phyloP scores from a whole-genome alignment of 2,329 filamentous ascomycete species.

The Penicillium sp. region DNA sequence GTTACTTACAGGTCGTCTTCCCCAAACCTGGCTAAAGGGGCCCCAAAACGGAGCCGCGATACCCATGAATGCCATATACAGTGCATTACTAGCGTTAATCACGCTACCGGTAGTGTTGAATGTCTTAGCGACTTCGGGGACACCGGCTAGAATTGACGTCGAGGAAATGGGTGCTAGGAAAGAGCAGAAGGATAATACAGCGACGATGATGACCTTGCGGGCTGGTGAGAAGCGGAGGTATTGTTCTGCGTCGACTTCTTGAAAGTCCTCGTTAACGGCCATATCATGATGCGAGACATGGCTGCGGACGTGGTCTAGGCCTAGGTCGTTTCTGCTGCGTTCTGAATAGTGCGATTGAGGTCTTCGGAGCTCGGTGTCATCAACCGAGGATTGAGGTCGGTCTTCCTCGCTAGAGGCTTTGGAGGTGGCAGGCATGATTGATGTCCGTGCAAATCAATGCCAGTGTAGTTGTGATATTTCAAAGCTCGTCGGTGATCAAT shows the following conservation, averaged over 20 bases:
- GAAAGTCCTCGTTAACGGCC: slow-evolving; percentile 33
- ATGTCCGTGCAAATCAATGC: background rate
- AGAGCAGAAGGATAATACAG: slow-evolving; percentile 71
- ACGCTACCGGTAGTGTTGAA: slow-evolving; percentile 68
- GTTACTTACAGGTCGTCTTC: slow-evolving; percentile 56
- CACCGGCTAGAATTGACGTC: slow-evolving; percentile 71
- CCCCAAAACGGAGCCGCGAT: slow-evolving; percentile 71
- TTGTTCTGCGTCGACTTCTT: slow-evolving; percentile 52
- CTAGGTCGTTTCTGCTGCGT: slow-evolving; percentile 15
- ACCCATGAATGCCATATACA: slow-evolving; percentile 76
- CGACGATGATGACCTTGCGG: slow-evolving; percentile 68
- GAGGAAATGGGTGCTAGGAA: slow-evolving; percentile 76
- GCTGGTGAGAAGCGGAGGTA: slow-evolving; percentile 65
- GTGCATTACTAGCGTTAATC: slow-evolving; percentile 73
- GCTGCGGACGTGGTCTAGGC: slow-evolving; percentile 34
- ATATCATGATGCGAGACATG: slow-evolving; percentile 37
- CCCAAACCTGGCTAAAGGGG: slow-evolving; percentile 68
- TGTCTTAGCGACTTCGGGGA: slow-evolving; percentile 70
- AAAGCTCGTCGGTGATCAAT: too few species aligned
- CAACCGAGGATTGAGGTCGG: slow-evolving; percentile 3
- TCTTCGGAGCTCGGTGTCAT: slow-evolving; percentile 11
- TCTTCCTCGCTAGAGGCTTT: slow-evolving; percentile 18
- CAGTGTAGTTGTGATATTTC: background rate
- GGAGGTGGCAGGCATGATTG: slow-evolving; percentile 14
- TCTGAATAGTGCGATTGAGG: slow-evolving; percentile 16